Evolutionary conservation across 768 basidiomycete species (phyloP).

Genomic region (Agaricus bisporus): DNA sequence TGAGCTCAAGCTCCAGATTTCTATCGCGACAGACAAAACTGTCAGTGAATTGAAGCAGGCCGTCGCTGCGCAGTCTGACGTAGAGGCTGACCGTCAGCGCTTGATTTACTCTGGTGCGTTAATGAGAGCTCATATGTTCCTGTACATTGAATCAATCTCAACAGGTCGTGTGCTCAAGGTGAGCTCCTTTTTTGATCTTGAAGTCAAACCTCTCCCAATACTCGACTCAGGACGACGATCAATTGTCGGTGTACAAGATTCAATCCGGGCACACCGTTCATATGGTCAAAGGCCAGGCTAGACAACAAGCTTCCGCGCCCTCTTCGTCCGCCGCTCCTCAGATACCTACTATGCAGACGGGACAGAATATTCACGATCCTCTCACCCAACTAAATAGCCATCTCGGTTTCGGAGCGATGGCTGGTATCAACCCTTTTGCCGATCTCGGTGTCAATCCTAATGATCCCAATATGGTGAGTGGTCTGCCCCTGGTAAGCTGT

Average conservation of each 20-base stretch:
- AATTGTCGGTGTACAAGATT: slow-evolving; percentile 82
- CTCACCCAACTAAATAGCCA: slow-evolving; percentile 78
- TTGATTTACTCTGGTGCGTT: slow-evolving; percentile 85
- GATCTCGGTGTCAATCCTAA: slow-evolving; percentile 87
- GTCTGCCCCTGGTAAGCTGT: slow-evolving; percentile 16
- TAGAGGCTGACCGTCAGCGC: slow-evolving; percentile 81
- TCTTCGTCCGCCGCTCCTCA: slow-evolving; percentile 39
- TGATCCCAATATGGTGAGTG: slow-evolving; percentile 88
- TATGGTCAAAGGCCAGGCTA: slow-evolving; percentile 84
- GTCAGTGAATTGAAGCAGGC: slow-evolving; percentile 88
- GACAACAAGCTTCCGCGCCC: slow-evolving; percentile 26
- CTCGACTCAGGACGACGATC: slow-evolving; percentile 69
- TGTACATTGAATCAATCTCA: background rate
- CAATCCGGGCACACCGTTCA: slow-evolving; percentile 84
- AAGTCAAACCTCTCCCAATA: background rate
- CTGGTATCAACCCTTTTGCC: slow-evolving; percentile 87
- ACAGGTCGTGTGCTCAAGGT: slow-evolving; percentile 74
- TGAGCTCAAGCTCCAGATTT: slow-evolving; percentile 88
- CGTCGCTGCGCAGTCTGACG: slow-evolving; percentile 81
- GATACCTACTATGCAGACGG: slow-evolving; percentile 84
- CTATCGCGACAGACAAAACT: slow-evolving; percentile 75
- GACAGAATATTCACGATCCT: slow-evolving; percentile 84
- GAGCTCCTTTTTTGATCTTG: background rate
- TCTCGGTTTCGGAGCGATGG: slow-evolving; percentile 72
- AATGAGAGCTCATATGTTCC: background rate